A percentile compares a stretch with the other conserved stretches of the same genome.
Conservation (phyloP, 768 basidiomycete species). For the Artomyces pyxidatus region DNA sequence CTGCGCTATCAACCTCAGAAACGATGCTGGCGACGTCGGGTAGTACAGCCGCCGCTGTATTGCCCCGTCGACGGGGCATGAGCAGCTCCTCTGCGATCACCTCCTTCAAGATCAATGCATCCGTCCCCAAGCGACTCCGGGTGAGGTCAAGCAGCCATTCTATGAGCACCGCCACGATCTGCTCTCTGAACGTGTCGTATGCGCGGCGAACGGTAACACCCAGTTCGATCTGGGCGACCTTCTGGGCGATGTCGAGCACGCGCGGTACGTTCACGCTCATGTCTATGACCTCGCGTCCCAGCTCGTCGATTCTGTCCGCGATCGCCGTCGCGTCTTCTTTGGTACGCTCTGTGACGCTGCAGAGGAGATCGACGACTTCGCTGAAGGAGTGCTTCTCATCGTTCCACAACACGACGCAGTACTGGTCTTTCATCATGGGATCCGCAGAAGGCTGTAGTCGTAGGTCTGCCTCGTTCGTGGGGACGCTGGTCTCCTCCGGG, state of each 20-base stretch:
- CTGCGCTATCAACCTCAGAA: slow-evolving; percentile 37
- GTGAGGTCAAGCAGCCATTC: slow-evolving; percentile 81
- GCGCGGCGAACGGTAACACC: slow-evolving; percentile 85
- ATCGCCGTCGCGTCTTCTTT: slow-evolving; percentile 49
- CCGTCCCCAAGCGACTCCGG: slow-evolving; percentile 59
- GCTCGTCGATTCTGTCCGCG: slow-evolving; percentile 60
- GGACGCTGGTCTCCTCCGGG: slow-evolving; percentile 68
- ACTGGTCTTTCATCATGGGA: slow-evolving; percentile 72
- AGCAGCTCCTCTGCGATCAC: slow-evolving; percentile 65
- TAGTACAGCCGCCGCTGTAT: slow-evolving; percentile 34
- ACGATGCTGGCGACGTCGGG: slow-evolving; percentile 24
- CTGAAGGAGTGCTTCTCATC: slow-evolving; percentile 95
- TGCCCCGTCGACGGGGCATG: slow-evolving; percentile 48
- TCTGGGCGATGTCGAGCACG: slow-evolving; percentile 71
- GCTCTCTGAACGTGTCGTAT: slow-evolving; percentile 84
- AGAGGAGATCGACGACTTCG: slow-evolving; percentile 71
- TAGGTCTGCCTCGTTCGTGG: slow-evolving; percentile 58
- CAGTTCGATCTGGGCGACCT: slow-evolving; percentile 81
- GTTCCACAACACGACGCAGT: slow-evolving; percentile 86
- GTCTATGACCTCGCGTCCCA: slow-evolving; percentile 79
- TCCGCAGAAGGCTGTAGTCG: slow-evolving; percentile 69
- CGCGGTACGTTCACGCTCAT: slow-evolving; percentile 45
- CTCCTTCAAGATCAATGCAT: slow-evolving; percentile 62
- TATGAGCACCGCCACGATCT: slow-evolving; percentile 74
- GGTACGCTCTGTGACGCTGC: slow-evolving; percentile 44